phyloP scores from a whole-genome alignment of 352 stramenopile genomes.

The Phytopythium helicoides region DNA sequence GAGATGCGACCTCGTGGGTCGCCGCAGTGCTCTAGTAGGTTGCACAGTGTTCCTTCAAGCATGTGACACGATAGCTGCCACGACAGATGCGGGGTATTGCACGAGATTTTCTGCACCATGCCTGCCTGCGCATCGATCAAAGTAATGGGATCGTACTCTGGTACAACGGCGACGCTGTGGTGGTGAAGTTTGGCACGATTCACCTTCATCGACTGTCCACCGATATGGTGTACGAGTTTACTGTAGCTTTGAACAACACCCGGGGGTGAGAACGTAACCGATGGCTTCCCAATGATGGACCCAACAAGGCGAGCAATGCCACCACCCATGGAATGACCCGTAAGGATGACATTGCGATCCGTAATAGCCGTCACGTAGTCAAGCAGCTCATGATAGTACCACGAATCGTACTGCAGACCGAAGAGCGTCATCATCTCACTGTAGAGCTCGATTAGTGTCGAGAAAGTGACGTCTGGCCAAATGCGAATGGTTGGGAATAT shows the following conservation, averaged over 20 bases:
- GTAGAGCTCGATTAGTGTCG: constrained; percentile 83
- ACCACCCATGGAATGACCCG: constrained; percentile 87
- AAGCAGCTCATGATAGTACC: constrained; percentile 86
- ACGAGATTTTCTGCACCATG: constrained; percentile 90
- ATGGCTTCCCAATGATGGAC: constrained; percentile 69
- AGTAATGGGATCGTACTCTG: constrained; percentile 87
- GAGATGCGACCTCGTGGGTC: constrained; percentile 56
- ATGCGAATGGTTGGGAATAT: constrained; percentile 92
- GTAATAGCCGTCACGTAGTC: constrained; percentile 79
- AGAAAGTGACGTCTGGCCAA: constrained; percentile 88
- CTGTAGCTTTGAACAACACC: constrained; percentile 88
- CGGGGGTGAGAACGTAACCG: constrained; percentile 85
- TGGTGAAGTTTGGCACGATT: constrained; percentile 79
- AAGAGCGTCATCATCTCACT: constrained; percentile 86
- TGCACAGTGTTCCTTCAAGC: constrained; percentile 88
- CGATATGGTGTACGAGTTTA: constrained; percentile 84
- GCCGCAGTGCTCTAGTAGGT: constrained; percentile 77
- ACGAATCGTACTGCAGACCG: constrained; percentile 85
- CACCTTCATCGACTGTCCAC: constrained; percentile 63
- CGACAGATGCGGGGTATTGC: constrained; percentile 80
- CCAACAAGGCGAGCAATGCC: constrained; percentile 84
- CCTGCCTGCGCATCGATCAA: constrained; percentile 88
- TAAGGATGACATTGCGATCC: constrained; percentile 82
- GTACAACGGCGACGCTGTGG: constrained; percentile 77
- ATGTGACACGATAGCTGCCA: constrained; percentile 91